A percentile compares a stretch with the other conserved stretches of the same genome.
These are phyloP conservation scores for Rhododendron kiyosumense DNA, from an alignment of 148 eudicot species.

Conservation along the genomic window DNA sequence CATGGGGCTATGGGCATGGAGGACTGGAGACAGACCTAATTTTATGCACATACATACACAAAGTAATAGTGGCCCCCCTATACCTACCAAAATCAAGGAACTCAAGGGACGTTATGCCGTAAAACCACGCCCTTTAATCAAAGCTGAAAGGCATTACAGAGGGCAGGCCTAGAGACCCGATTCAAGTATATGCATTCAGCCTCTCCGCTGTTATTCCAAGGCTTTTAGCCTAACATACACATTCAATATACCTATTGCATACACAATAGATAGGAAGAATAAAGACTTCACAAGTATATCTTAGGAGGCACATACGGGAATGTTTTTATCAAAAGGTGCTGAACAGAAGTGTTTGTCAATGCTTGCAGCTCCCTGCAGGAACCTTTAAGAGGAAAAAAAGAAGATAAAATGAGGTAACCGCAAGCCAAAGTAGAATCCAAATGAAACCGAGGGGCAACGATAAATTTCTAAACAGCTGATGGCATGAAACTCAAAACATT, in stretches of 20 bases:
- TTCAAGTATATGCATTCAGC: neutral
- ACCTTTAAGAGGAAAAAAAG: constrained; percentile 36
- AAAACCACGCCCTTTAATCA: neutral
- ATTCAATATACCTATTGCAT: neutral
- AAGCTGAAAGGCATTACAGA: neutral
- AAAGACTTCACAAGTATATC: neutral
- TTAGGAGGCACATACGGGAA: constrained; percentile 56
- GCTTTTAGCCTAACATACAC: neutral
- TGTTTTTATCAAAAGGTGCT: constrained; percentile 65
- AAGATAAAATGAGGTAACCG: neutral
- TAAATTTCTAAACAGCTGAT: neutral
- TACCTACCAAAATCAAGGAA: neutral
- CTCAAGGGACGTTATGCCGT: neutral
- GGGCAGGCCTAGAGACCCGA: neutral
- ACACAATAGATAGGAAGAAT: neutral
- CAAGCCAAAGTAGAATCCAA: constrained; percentile 8
- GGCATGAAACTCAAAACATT: neutral
- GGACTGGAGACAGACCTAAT: neutral
- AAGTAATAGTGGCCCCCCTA: neutral
- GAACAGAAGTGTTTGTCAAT: constrained; percentile 86
- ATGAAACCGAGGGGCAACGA: neutral
- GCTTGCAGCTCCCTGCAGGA: constrained; percentile 88
- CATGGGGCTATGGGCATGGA: neutral
- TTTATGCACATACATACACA: neutral
- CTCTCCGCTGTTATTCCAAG: neutral